phyloP scores from a whole-genome alignment of 108 stramenopile species.

The Nannochloropsis oceanica region DNA sequence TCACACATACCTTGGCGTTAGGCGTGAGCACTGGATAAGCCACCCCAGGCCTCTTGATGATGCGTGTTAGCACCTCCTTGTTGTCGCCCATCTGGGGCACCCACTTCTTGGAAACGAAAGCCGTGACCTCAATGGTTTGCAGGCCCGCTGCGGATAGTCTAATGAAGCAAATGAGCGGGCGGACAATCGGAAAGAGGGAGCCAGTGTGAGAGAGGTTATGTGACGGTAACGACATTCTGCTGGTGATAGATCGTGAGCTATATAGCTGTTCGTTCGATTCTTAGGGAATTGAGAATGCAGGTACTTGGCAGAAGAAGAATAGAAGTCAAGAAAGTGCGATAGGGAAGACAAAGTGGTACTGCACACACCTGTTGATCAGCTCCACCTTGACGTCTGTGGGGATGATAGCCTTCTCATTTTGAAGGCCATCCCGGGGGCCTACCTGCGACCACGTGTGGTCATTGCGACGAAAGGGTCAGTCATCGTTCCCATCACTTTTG shows the following conservation, averaged over 20 bases:
- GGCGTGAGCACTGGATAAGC: slow-evolving; percentile 49
- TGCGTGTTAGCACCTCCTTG: slow-evolving; percentile 40
- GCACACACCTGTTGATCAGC: slow-evolving; percentile 27
- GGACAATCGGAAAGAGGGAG: not conserved
- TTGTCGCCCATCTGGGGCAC: slow-evolving; percentile 70
- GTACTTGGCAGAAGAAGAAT: not conserved
- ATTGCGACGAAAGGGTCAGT: too few relatives aligned
- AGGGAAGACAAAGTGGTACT: not conserved
- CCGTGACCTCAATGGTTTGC: slow-evolving; percentile 50
- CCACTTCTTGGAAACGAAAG: slow-evolving; percentile 76
- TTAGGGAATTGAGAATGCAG: not conserved
- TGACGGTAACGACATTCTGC: not conserved
- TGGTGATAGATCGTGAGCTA: not conserved
- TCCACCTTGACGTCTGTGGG: slow-evolving; percentile 45
- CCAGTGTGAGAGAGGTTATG: not conserved
- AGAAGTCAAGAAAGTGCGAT: not conserved
- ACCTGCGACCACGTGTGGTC: slow-evolving; percentile 33
- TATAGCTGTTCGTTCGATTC: not conserved
- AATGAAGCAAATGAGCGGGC: slow-evolving; percentile 4
- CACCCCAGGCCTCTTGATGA: slow-evolving; percentile 16
- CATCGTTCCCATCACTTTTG: too few relatives aligned
- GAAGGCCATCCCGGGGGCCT: slow-evolving; percentile 55
- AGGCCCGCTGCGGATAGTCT: slow-evolving; percentile 50
- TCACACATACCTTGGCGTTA: slow-evolving; percentile 44
- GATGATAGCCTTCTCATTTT: slow-evolving; percentile 49